These are phyloP conservation scores for Linderniella brevidens DNA, from an alignment of 257 asterid species.

Conservation along the genomic window DNA sequence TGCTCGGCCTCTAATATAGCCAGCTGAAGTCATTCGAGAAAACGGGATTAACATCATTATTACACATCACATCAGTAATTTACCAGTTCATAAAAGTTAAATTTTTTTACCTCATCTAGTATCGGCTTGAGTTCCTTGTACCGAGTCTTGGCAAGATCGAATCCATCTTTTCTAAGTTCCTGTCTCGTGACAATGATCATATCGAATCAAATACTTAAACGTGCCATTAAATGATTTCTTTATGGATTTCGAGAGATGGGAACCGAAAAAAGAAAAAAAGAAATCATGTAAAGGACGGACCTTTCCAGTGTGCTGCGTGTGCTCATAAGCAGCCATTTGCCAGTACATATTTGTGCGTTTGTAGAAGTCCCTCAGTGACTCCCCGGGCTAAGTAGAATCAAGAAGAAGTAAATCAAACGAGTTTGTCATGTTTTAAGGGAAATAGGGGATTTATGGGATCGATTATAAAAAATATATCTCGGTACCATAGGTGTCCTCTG, in stretches of 20 bases:
- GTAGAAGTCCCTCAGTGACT: constrained; percentile 77
- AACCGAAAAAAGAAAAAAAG: neutral
- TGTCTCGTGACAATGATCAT: constrained; percentile 10
- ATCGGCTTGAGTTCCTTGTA: constrained; percentile 93
- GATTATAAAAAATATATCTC: constrained; percentile 1
- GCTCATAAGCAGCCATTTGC: constrained; percentile 99
- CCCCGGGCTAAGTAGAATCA: constrained; percentile 50
- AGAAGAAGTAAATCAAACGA: neutral
- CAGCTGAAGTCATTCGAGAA: constrained; percentile 28
- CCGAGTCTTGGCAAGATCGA: constrained; percentile 82
- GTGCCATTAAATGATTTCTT: neutral
- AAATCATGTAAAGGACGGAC: constrained; percentile 38
- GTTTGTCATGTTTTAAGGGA: neutral
- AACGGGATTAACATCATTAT: neutral
- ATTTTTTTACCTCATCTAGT: constrained; percentile 79
- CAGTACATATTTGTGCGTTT: constrained; percentile 92
- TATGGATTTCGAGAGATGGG: neutral
- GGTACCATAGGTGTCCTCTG: constrained; percentile 89
- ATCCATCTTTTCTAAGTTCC: constrained; percentile 98
- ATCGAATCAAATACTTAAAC: neutral
- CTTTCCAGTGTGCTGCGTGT: constrained; percentile 98
- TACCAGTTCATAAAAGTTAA: constrained; percentile 1
- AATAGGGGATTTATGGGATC: too few relatives aligned
- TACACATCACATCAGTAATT: neutral
- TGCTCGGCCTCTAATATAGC: constrained; percentile 87